Conservation (phyloP, 2,329 filamentous ascomycete genomes). For the Curvularia sp. region DNA sequence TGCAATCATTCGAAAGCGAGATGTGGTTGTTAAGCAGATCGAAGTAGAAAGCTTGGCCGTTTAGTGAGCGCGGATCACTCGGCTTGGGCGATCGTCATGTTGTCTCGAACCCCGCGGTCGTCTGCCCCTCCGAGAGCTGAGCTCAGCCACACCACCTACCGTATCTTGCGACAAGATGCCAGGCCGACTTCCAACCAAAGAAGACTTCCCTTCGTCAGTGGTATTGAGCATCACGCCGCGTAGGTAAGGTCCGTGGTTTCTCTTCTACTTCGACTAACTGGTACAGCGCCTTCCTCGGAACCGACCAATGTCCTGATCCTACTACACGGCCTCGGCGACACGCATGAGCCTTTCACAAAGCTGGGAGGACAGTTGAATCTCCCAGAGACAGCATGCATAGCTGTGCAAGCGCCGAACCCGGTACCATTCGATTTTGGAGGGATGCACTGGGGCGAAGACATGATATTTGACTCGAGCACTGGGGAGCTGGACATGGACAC, state of each 20-base stretch:
- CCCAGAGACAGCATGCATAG: conserved; percentile 77
- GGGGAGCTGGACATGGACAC: conserved; percentile 63
- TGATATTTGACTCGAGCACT: conserved; percentile 61
- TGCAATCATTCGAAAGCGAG: not conserved
- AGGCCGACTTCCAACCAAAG: conserved; percentile 52
- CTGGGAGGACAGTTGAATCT: conserved; percentile 74
- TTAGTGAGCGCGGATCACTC: conserved; percentile 30
- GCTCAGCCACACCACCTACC: conserved; percentile 24
- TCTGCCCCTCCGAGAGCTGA: conserved; percentile 22
- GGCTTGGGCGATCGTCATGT: conserved; percentile 10
- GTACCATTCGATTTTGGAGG: conserved; percentile 73
- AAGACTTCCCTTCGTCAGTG: conserved; percentile 53
- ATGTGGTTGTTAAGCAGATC: not conserved
- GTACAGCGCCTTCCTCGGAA: conserved; percentile 54
- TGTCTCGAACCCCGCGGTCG: not conserved
- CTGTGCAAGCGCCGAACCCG: conserved; percentile 72
- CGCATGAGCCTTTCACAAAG: conserved; percentile 69
- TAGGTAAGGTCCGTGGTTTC: conserved; percentile 40
- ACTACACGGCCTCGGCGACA: conserved; percentile 85
- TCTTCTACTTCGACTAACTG: conserved; percentile 24
- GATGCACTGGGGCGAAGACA: conserved; percentile 68
- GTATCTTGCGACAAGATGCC: conserved; percentile 42
- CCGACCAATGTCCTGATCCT: conserved; percentile 79
- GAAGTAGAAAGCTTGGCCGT: conserved; percentile 19
- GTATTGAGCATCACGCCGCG: conserved; percentile 54